Evolutionary conservation across 2,329 filamentous ascomycete genomes (phyloP).

Genomic region (Arthrobotrys musiformis): DNA sequence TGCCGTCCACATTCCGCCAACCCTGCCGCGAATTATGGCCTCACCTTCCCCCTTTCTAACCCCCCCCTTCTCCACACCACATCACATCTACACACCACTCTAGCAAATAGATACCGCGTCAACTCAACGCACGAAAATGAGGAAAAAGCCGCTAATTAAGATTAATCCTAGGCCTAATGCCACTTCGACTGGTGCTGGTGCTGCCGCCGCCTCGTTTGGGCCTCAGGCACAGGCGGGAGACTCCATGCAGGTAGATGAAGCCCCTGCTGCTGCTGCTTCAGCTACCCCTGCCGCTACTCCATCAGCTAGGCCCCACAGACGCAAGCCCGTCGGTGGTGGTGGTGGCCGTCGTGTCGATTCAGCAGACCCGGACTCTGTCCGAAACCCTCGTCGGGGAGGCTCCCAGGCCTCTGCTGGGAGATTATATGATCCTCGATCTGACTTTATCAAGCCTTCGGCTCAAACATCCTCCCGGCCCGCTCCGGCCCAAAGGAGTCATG

Average conservation of each 20-base stretch:
- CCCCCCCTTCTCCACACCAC: too few species aligned
- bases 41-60: too few species aligned
- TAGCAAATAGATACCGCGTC: too few species aligned
- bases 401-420: neutral
- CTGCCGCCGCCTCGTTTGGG: neutral
- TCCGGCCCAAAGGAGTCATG: constrained; percentile 4
- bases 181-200: too few species aligned
- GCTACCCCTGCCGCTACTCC: constrained; percentile 17
- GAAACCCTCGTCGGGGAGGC: constrained; percentile 8
- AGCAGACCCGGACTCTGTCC: constrained; percentile 38
- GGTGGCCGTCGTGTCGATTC: constrained; percentile 35
- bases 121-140: too few species aligned
- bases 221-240: constrained; percentile 19
- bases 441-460: constrained; percentile 2
- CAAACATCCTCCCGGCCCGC: constrained; percentile 10
- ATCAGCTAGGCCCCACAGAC: constrained; percentile 6
- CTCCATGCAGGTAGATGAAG: constrained; percentile 43
- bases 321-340: neutral
- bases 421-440: constrained; percentile 31
- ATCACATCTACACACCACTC: too few species aligned
- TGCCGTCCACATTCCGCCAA: too few species aligned
- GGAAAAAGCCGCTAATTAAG: neutral
- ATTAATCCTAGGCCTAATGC: neutral
- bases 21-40: too few species aligned
- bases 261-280: neutral